Evolutionary conservation across 805 yeast genomes (phyloP).

Genomic region (Brettanomyces sp.): DNA sequence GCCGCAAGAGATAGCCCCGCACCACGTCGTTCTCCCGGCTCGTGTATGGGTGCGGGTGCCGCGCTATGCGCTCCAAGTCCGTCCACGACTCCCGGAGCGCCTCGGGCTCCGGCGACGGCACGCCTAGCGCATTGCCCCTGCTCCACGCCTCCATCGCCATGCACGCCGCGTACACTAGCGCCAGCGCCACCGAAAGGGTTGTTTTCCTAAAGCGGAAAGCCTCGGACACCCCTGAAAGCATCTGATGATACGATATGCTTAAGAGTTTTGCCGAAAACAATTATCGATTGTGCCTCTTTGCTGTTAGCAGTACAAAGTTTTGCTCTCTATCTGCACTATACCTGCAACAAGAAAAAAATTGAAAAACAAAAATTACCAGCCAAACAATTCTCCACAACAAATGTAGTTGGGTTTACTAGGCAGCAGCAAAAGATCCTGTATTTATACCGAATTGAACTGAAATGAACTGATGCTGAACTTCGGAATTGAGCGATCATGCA

Average conservation of each 20-base stretch:
- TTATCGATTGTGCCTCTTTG: too few relatives aligned
- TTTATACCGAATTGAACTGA: too few relatives aligned
- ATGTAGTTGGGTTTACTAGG: too few relatives aligned
- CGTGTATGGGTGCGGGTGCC: conserved; percentile 66
- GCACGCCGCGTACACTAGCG: conserved; percentile 36
- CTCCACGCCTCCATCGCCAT: conserved; percentile 24
- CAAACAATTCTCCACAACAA: too few relatives aligned
- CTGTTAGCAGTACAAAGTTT: too few relatives aligned
- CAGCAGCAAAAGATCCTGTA: too few relatives aligned
- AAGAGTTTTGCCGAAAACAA: too few relatives aligned
- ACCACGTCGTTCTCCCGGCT: conserved; percentile 70
- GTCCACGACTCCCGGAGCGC: conserved; percentile 47
- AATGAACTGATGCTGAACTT: too few relatives aligned
- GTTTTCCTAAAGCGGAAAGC: conserved; percentile 68
- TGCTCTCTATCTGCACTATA: too few relatives aligned
- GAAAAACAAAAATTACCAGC: too few relatives aligned
- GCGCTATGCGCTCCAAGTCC: conserved; percentile 62
- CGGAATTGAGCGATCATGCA: too few relatives aligned
- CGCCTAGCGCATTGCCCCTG: conserved; percentile 30
- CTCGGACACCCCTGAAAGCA: conserved; percentile 22
- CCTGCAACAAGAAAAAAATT: too few relatives aligned
- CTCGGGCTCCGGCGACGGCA: conserved; percentile 35
- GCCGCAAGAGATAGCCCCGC: conserved; percentile 50
- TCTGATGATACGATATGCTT: background rate
- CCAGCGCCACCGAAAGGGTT: conserved; percentile 47